These are phyloP conservation scores for Kluyveromyces sp. DNA, from an alignment of 1,139 yeast genomes.

Conservation along the genomic window DNA sequence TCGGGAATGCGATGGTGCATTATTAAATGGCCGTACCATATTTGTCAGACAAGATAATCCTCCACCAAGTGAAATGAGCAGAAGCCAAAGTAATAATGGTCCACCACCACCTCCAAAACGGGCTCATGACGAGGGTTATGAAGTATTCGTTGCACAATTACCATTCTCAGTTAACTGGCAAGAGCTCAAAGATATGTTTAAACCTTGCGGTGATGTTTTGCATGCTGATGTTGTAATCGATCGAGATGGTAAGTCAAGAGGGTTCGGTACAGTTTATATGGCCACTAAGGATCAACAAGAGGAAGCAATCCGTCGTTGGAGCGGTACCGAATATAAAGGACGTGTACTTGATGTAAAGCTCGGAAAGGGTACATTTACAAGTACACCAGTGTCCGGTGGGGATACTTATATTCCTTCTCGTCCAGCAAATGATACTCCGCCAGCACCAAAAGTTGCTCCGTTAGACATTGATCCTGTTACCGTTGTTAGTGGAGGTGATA, in stretches of 20 bases:
- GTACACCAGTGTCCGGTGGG: background rate
- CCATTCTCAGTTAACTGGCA: conserved; percentile 82
- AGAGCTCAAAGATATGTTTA: conserved; percentile 75
- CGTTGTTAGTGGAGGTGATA: conserved; percentile 40
- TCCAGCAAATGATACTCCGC: background rate
- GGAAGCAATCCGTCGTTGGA: conserved; percentile 53
- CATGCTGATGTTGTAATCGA: conserved; percentile 75
- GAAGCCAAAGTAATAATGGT: conserved; percentile 13
- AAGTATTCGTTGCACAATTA: conserved; percentile 73
- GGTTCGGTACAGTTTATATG: conserved; percentile 73
- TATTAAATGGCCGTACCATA: conserved; percentile 69
- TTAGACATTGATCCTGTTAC: conserved; percentile 1
- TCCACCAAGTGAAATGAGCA: conserved; percentile 42
- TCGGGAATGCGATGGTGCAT: conserved; percentile 56
- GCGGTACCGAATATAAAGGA: conserved; percentile 64
- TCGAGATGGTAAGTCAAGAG: conserved; percentile 71
- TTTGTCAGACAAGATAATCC: conserved; percentile 88
- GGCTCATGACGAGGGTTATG: conserved; percentile 39
- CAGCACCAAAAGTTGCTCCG: background rate
- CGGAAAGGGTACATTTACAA: conserved; percentile 31
- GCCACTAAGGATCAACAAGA: conserved; percentile 52
- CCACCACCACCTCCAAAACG: conserved; percentile 15
- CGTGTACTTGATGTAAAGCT: conserved; percentile 63
- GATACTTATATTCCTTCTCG: conserved; percentile 4
- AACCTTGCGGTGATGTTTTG: conserved; percentile 64